These are phyloP conservation scores for Rosa chinensis DNA, from an alignment of 306 rosid genomes.

Conservation along the genomic window DNA sequence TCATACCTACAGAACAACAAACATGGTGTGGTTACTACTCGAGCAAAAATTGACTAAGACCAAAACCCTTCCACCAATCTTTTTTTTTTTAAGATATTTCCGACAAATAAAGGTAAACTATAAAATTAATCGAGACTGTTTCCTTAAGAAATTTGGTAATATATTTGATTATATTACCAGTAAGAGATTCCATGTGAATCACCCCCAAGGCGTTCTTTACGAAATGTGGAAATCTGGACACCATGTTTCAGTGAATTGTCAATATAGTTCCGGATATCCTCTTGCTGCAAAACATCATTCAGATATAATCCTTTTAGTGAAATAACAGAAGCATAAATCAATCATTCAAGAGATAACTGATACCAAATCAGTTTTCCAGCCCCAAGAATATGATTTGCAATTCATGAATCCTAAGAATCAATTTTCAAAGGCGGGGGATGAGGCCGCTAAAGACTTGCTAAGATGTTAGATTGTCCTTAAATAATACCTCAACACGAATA, in stretches of 20 bases:
- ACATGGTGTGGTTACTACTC: slow-evolving; percentile 31
- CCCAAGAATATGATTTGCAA: neutral
- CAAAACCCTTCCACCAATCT: slow-evolving; percentile 12
- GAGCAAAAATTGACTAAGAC: slow-evolving; percentile 2
- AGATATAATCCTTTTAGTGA: slow-evolving; percentile 29
- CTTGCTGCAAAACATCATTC: slow-evolving; percentile 80
- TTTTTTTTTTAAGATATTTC: neutral
- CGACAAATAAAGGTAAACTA: slow-evolving; percentile 1
- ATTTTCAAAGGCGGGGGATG: neutral
- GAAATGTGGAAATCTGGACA: slow-evolving; percentile 77
- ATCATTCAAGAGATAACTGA: slow-evolving; percentile 8
- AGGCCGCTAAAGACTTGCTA: neutral
- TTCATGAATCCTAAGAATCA: neutral
- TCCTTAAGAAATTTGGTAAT: slow-evolving; percentile 26
- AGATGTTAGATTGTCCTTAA: neutral
- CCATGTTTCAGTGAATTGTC: slow-evolving; percentile 92
- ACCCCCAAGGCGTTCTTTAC: slow-evolving; percentile 98
- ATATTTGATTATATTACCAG: slow-evolving; percentile 64
- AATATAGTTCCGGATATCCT: slow-evolving; percentile 83
- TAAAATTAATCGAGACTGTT: neutral
- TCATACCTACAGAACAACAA: slow-evolving; percentile 79
- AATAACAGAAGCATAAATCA: slow-evolving; percentile 22
- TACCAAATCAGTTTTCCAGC: slow-evolving; percentile 21
- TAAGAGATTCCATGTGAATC: slow-evolving; percentile 88
- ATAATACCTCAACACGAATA: slow-evolving; percentile 95